Percentiles rank a stretch among this genome's conserved stretches.
Conservation (phyloP, 306 rosid genomes). For the Vigna trinervia region DNA sequence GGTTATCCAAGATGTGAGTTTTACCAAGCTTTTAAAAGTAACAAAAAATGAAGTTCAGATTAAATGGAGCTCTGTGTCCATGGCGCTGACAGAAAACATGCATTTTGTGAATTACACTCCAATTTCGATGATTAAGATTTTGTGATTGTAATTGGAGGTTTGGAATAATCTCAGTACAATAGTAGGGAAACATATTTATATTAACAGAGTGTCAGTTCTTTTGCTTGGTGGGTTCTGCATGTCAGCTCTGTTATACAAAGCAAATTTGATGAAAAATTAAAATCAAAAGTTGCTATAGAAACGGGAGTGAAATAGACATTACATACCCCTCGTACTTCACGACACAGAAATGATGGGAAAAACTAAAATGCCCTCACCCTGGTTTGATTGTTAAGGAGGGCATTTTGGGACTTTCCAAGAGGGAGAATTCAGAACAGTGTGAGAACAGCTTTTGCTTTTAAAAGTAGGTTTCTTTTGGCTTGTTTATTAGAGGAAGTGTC, state of each 20-base stretch:
- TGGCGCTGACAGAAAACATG: not conserved
- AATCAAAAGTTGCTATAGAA: slow-evolving; percentile 13
- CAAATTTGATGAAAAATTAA: slow-evolving; percentile 16
- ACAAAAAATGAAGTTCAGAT: not conserved
- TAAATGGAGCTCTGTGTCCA: not conserved
- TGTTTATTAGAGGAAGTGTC: slow-evolving; percentile 57
- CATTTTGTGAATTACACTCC: slow-evolving; percentile 1
- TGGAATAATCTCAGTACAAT: not conserved
- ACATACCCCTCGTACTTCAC: slow-evolving; percentile 39
- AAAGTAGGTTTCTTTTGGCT: slow-evolving; percentile 67
- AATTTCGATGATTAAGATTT: slow-evolving; percentile 23
- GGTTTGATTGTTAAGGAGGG: slow-evolving; percentile 33
- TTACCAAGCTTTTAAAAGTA: not conserved
- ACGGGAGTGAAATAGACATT: slow-evolving; percentile 47
- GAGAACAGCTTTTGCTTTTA: slow-evolving; percentile 62
- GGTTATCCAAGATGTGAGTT: slow-evolving; percentile 1
- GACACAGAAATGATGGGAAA: slow-evolving; percentile 41
- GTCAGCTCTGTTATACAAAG: slow-evolving; percentile 11
- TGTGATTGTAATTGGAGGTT: slow-evolving; percentile 11
- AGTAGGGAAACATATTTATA: slow-evolving; percentile 1
- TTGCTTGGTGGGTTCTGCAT: slow-evolving; percentile 30
- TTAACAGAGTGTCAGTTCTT: not conserved
- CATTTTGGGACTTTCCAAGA: slow-evolving; percentile 28
- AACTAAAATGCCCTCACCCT: slow-evolving; percentile 38
- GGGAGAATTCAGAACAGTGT: slow-evolving; percentile 41